Evolutionary conservation across 345 rosid genomes (phyloP).

Genomic region (Syzygium aqueum): DNA sequence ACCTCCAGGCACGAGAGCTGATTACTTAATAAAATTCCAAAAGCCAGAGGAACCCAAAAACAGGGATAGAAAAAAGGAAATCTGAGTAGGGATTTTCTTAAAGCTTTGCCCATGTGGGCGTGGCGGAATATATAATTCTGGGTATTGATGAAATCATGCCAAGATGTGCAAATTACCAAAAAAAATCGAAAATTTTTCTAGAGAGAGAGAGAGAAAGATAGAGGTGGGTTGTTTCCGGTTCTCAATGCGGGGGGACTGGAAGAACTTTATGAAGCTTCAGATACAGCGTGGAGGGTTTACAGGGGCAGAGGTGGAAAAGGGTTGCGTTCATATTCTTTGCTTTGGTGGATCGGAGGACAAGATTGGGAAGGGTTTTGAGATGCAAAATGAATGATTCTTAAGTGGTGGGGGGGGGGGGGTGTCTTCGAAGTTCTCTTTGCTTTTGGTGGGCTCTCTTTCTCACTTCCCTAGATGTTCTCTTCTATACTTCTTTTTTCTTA

Average conservation of each 20-base stretch:
- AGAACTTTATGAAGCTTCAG: constrained; percentile 35
- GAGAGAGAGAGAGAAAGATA: neutral
- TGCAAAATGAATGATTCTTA: neutral
- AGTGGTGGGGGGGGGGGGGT: neutral
- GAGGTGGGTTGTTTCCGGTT: constrained; percentile 38
- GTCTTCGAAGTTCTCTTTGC: constrained; percentile 35
- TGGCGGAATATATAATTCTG: constrained; percentile 52
- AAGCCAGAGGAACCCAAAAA: constrained; percentile 6
- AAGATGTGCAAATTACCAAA: neutral
- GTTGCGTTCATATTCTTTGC: constrained; percentile 29
- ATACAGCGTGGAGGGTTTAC: neutral
- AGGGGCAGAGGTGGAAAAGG: constrained; percentile 23
- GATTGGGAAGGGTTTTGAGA: constrained; percentile 23
- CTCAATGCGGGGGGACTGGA: constrained; percentile 49
- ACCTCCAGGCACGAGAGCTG: neutral
- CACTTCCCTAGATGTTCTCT: constrained; percentile 65
- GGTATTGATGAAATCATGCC: constrained; percentile 63
- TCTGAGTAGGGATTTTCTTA: constrained; percentile 26
- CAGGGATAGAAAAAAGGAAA: constrained; percentile 13
- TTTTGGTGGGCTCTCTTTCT: constrained; percentile 35
- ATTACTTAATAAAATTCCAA: neutral
- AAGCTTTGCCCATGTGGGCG: constrained; percentile 61
- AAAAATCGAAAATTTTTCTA: neutral
- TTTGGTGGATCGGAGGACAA: constrained; percentile 33
- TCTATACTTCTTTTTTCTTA: neutral